These are phyloP conservation scores for Fimicolochytrium jonesii DNA, from an alignment of 192 early-diverging fungal genomes.

Conservation along the genomic window DNA sequence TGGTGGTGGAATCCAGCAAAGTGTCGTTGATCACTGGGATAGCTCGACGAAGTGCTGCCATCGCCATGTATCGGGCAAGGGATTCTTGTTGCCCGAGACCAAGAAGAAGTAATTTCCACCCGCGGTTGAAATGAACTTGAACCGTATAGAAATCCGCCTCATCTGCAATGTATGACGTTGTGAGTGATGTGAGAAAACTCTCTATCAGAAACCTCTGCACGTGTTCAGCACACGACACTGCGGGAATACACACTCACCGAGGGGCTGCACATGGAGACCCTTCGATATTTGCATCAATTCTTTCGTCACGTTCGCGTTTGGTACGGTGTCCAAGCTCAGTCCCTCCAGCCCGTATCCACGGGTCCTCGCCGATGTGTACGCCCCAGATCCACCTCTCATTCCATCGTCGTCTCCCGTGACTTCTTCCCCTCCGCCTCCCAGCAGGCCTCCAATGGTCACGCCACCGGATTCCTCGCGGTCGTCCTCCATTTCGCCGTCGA, in stretches of 20 bases:
- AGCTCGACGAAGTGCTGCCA: slow-evolving; percentile 42
- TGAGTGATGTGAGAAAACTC: too few relatives aligned
- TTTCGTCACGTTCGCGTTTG: slow-evolving; percentile 39
- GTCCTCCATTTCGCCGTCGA: not conserved
- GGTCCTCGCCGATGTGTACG: too few relatives aligned
- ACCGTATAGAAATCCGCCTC: slow-evolving; percentile 48
- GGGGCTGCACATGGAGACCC: slow-evolving; percentile 36
- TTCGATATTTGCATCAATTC: slow-evolving; percentile 39
- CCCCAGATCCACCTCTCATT: not conserved
- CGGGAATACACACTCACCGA: too few relatives aligned
- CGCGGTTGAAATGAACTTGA: slow-evolving; percentile 52
- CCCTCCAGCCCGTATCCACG: slow-evolving; percentile 38
- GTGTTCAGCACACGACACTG: too few relatives aligned
- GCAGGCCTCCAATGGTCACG: not conserved
- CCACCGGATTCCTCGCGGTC: not conserved
- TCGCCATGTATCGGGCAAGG: slow-evolving; percentile 46
- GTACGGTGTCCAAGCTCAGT: slow-evolving; percentile 42
- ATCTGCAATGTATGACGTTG: too few relatives aligned
- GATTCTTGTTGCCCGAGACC: slow-evolving; percentile 51
- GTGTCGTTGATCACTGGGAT: slow-evolving; percentile 51
- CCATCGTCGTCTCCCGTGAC: too few relatives aligned
- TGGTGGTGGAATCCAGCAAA: slow-evolving; percentile 43
- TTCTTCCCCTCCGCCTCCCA: not conserved
- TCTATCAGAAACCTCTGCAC: too few relatives aligned
- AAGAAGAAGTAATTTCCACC: slow-evolving; percentile 52